Percentiles rank a stretch among this genome's conserved stretches.
These are phyloP conservation scores for Medicago ruthenica DNA, from an alignment of 306 rosid genomes.

Conservation along the genomic window DNA sequence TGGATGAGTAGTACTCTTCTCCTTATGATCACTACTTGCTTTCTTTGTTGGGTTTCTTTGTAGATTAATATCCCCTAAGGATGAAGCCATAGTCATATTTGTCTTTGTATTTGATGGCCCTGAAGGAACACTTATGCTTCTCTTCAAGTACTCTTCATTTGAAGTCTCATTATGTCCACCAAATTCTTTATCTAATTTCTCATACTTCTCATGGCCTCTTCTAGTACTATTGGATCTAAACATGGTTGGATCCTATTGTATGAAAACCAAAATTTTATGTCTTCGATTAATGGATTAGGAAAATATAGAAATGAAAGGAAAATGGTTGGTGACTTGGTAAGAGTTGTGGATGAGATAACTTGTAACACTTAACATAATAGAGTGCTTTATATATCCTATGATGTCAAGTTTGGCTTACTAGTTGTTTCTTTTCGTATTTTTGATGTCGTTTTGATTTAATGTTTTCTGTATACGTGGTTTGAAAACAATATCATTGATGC, in stretches of 20 bases:
- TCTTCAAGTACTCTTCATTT: conserved; percentile 53
- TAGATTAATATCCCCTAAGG: conserved; percentile 35
- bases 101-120: conserved; percentile 29
- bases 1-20: conserved; percentile 52
- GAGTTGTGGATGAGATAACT: conserved; percentile 14
- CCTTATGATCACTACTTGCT: conserved; percentile 29
- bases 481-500: conserved; percentile 25
- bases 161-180: conserved; percentile 17
- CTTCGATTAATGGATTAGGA: conserved; percentile 2
- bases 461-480: conserved; percentile 7
- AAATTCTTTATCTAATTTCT: conserved; percentile 56
- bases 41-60: conserved; percentile 62
- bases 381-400: conserved; percentile 21
- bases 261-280: not conserved
- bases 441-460: conserved; percentile 34
- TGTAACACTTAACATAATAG: not conserved
- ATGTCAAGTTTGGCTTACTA: conserved; percentile 28
- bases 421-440: not conserved
- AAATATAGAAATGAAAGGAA: conserved; percentile 20
- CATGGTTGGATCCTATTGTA: conserved; percentile 43
- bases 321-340: conserved; percentile 38
- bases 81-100: conserved; percentile 31
- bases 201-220: conserved; percentile 52
- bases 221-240: conserved; percentile 56
- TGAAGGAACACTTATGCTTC: conserved; percentile 58